Base-by-base conservation (phyloP, 75 land plant genomes). In the Cryptomeria japonica region DNA sequence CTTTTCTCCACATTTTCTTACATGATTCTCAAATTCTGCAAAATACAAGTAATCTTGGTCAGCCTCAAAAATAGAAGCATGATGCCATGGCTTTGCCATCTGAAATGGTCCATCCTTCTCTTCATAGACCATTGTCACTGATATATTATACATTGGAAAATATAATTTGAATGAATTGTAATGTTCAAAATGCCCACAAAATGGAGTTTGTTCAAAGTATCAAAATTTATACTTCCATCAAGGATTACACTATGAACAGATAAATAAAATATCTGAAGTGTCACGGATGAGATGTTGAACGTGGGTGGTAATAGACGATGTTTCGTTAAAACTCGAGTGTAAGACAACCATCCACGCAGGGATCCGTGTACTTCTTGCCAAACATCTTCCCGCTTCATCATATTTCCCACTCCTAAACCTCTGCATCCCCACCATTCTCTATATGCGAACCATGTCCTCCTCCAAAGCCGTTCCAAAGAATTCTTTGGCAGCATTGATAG, bases 401-500 rank as follows among this genome's bases (percentile, higher is more conserved):
- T 94, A 96, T 91, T 88, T 91, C 80, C 97, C 99, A 34, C 46
- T 87, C 78, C 86, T 84, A 87, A 97, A 97, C 87, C 82, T 91
- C 86, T 94, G 92, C 3, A 78, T 44, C 9, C 99, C 97, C 22
- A 97, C 96, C 88, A 96, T 97, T 55, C 82, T 91, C 80, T 96
- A 92, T 19, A 97, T 94, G 88, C 97, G 88, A 22, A 68, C 91
- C 92, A 96, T 93, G 88, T 97, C 99, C 84, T 97, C 99, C 42
- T 92, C 96, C 89, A 96, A 88, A 73, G 95, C 94, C 77, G 95
- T 85, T 19, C 44, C 90, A 64, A 91, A 91, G 6, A 94, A 87
- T 5, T 92, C 92, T 85, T 14, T 80, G 22, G 49, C 88, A 70
- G 92, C 96, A 79, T 56, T 89, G 32, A 91, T 87, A 1, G 88